phyloP scores from a whole-genome alignment of 306 rosid species.

The Sindora glabra region DNA sequence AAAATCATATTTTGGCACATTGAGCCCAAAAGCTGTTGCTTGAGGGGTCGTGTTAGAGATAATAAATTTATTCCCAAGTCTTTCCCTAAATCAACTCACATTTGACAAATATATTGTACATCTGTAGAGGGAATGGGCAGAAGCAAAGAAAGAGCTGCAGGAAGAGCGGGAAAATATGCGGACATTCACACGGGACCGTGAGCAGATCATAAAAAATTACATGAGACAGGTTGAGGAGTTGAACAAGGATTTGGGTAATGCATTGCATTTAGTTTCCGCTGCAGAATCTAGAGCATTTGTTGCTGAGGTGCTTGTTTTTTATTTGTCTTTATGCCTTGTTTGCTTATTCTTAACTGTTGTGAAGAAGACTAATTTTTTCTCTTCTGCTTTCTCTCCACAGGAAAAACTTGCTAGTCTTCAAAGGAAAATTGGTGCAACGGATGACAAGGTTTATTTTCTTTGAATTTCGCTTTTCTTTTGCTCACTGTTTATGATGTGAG shows the following conservation, averaged over 20 bases:
- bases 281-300: conserved; percentile 79
- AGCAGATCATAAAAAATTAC: conserved; percentile 55
- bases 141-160: conserved; percentile 77
- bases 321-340: not conserved
- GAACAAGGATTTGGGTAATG: conserved; percentile 66
- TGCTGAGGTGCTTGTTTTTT: conserved; percentile 56
- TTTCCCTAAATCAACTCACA: no score
- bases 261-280: conserved; percentile 57
- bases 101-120: no score
- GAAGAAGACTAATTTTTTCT: not conserved
- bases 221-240: conserved; percentile 77
- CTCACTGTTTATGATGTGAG: no score
- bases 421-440: conserved; percentile 41
- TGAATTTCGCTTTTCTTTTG: no score
- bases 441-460: conserved; percentile 42
- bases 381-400: conserved; percentile 29
- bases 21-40: no score
- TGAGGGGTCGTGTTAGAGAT: no score
- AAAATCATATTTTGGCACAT: no score
- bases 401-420: conserved; percentile 57
- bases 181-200: conserved; percentile 54
- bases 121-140: conserved; percentile 99
- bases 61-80: no score
- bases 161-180: conserved; percentile 68
- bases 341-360: not conserved